Base-by-base conservation (phyloP, 257 asterid genomes). In the Anisodus tanguticus region DNA sequence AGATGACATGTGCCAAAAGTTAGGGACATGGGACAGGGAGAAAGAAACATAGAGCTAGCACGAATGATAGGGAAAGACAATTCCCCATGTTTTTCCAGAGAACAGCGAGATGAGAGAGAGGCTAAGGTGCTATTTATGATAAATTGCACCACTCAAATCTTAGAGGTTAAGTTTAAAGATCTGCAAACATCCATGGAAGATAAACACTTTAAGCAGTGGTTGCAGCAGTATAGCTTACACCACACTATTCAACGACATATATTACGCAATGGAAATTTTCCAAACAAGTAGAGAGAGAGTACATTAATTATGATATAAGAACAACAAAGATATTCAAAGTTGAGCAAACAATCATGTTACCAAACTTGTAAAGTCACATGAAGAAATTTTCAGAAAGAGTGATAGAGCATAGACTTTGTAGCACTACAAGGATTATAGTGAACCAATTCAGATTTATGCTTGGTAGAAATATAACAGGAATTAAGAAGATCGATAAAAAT, bases 1-100 rank as follows among this genome's bases (percentile, higher is more conserved):
- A 74, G 60, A 74, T 47, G 80, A 74, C 43, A 6, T 49, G 80
- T 49, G 49, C 19, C 66, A 17, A 59, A 59, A 59, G 66, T 59
- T 59, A 17, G 66, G 66, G 43, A 26, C 43, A 13, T 10, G 60
- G 41, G 16, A 35, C 26, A 59, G 8, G 9, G 80, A 74, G 80
- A 74, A 8, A n/a, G 79, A 74, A 74, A 74, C 60, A 74, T 49
- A 74, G 22, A 49, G 19, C 60, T 49, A 47, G 43, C 60, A 72
- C 19, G 2, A 17, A 47, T 74, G 79, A 71, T 45, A 71, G 79
- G 45, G 58, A 71, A 71, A 31, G 35, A 31, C 35, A 31, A 31
- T 31, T 1, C 1, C 35, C 35, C 2, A 31, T 31, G 39, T 9
- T 57, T 57, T 62, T 39, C 19, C 13, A 19, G 39, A 22, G 35